Conservation (phyloP, 345 rosid species). For the Excoecaria cochinchinensis region DNA sequence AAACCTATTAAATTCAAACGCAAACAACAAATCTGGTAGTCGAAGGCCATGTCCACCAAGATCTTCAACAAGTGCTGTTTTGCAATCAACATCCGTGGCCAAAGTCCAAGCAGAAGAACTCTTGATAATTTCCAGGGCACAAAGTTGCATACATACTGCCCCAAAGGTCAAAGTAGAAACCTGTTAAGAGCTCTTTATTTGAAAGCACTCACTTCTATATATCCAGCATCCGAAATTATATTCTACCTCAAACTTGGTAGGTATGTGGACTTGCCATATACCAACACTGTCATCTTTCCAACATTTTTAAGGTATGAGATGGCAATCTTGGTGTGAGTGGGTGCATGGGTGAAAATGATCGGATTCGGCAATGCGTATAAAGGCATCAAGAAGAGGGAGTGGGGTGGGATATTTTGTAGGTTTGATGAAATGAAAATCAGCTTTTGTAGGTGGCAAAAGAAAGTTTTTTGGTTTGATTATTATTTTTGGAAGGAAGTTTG, state of each 20-base stretch:
- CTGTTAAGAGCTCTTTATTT: too few relatives aligned
- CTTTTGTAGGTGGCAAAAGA: neutral
- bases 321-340: neutral
- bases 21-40: conserved; percentile 19
- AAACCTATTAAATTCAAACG: conserved; percentile 21
- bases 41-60: conserved; percentile 28
- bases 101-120: conserved; percentile 86
- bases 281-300: neutral
- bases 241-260: too few relatives aligned
- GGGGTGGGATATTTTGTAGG: neutral
- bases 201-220: too few relatives aligned
- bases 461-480: neutral
- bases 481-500: neutral
- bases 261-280: too few relatives aligned
- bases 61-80: conserved; percentile 37
- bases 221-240: too few relatives aligned
- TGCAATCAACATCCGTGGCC: conserved; percentile 49
- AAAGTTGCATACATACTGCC: conserved; percentile 41
- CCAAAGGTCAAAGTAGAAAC: conserved; percentile 25
- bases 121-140: conserved; percentile 48
- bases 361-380: neutral
- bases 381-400: too few relatives aligned
- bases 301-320: neutral
- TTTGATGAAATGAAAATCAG: neutral
- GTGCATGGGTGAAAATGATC: neutral